A percentile compares a stretch with the other conserved stretches of the same genome.
Conservation (phyloP, 805 yeast species). For the Starmerella stigmatis region DNA sequence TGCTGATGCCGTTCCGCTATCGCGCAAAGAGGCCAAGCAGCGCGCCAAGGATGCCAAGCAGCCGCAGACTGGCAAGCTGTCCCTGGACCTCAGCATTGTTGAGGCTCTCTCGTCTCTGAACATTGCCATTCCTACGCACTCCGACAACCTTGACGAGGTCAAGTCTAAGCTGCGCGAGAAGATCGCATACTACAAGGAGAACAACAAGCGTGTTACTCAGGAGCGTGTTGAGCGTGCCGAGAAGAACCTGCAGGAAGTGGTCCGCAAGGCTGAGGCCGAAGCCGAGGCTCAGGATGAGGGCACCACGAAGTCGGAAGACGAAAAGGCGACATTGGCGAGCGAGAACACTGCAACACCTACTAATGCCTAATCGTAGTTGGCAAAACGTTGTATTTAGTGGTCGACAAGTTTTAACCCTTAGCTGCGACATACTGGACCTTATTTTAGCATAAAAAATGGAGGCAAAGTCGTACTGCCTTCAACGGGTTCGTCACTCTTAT, state of each 20-base stretch:
- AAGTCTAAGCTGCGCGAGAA: constrained; percentile 61
- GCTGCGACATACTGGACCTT: too few relatives aligned
- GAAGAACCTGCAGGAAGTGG: constrained; percentile 61
- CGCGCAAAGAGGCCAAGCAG: constrained; percentile 33
- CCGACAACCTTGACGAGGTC: constrained; percentile 59
- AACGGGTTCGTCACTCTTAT: too few relatives aligned
- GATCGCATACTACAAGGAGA: constrained; percentile 52
- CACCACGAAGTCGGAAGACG: background rate
- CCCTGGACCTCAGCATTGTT: constrained; percentile 71
- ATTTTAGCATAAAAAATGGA: too few relatives aligned
- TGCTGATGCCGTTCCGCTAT: constrained; percentile 33
- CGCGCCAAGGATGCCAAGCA: constrained; percentile 7
- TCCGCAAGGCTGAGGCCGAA: constrained; percentile 25
- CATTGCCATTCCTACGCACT: constrained; percentile 65
- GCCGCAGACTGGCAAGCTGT: constrained; percentile 38
- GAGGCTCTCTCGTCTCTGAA: constrained; percentile 65
- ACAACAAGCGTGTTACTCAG: constrained; percentile 73
- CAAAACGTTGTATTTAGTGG: too few relatives aligned
- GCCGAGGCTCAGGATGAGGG: constrained; percentile 3
- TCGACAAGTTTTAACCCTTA: too few relatives aligned
- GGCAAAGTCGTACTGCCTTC: too few relatives aligned
- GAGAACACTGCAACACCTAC: background rate
- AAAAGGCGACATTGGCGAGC: background rate
- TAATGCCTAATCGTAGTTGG: background rate
- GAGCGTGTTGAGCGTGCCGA: constrained; percentile 66